Percentiles rank a stretch among this genome's conserved stretches.
phyloP scores from a whole-genome alignment of 208 protist genomes.

The Spongospora subterranea region DNA sequence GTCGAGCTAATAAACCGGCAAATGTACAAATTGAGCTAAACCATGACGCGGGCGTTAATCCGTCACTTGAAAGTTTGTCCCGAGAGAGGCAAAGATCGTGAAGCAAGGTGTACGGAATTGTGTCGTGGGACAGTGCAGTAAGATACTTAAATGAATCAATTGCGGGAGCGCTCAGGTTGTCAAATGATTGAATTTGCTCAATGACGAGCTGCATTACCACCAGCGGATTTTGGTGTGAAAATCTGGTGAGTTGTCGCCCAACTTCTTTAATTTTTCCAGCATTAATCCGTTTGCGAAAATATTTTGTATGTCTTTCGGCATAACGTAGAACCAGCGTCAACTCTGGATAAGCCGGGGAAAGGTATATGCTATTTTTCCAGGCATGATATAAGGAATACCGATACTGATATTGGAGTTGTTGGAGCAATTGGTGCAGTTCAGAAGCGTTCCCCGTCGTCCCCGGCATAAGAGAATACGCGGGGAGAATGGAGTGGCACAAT shows the following conservation, averaged over 20 bases:
- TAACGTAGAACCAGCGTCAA: not conserved
- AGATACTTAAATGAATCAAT: slow-evolving; percentile 73
- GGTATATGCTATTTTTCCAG: not conserved
- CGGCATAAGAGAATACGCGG: slow-evolving; percentile 37
- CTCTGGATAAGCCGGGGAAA: not conserved
- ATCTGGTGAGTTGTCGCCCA: slow-evolving; percentile 1
- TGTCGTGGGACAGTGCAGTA: slow-evolving; percentile 67
- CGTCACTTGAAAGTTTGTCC: not conserved
- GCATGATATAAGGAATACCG: slow-evolving; percentile 17
- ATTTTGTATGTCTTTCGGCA: not conserved
- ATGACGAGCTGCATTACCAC: slow-evolving; percentile 12
- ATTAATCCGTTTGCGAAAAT: slow-evolving; percentile 52
- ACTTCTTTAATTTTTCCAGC: slow-evolving; percentile 51
- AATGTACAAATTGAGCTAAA: slow-evolving; percentile 1
- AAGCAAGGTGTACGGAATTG: slow-evolving; percentile 59
- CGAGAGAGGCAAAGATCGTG: not conserved
- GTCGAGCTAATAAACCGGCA: not conserved
- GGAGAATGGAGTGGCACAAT: not conserved
- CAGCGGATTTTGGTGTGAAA: not conserved
- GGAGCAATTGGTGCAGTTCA: slow-evolving; percentile 19
- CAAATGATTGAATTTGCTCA: slow-evolving; percentile 66
- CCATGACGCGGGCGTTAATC: not conserved
- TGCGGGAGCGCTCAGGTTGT: slow-evolving; percentile 70
- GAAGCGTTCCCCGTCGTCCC: not conserved
- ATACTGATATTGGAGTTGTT: not conserved